Conservation (phyloP, 345 rosid genomes). For the Excoecaria agallocha region DNA sequence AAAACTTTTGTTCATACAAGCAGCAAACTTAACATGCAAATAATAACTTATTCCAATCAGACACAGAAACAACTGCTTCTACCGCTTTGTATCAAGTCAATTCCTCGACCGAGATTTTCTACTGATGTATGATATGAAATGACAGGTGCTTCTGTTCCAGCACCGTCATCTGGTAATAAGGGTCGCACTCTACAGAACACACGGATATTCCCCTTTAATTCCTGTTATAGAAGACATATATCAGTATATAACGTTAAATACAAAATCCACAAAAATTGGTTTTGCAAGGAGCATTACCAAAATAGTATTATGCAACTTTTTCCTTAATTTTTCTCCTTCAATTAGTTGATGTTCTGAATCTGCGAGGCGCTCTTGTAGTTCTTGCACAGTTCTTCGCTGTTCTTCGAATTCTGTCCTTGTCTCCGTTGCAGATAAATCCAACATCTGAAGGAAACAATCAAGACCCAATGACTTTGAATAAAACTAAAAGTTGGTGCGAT, state of each 20-base stretch:
- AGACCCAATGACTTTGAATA: not conserved
- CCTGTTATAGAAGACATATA: conserved; percentile 38
- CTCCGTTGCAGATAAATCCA: conserved; percentile 51
- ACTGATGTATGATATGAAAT: conserved; percentile 66
- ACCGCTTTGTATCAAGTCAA: conserved; percentile 82
- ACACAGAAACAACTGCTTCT: conserved; percentile 6
- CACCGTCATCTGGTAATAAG: conserved; percentile 68
- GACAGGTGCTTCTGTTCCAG: conserved; percentile 45
- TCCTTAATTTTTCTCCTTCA: conserved; percentile 79
- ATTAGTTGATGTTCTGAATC: conserved; percentile 56
- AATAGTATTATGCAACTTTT: conserved; percentile 84
- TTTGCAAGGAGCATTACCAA: conserved; percentile 40
- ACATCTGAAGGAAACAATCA: conserved; percentile 38
- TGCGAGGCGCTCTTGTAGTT: conserved; percentile 54
- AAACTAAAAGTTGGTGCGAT: not conserved
- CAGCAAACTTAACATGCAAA: not conserved
- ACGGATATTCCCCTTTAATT: conserved; percentile 94
- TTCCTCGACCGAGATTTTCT: conserved; percentile 75
- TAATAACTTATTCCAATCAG: not conserved
- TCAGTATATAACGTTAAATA: not conserved
- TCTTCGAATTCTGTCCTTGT: conserved; percentile 54
- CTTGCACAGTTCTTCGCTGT: conserved; percentile 36
- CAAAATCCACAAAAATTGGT: not conserved
- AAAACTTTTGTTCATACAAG: not conserved
- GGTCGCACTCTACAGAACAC: conserved; percentile 97